Evolutionary conservation across 495 filamentous ascomycete genomes (phyloP).

Genomic region (Elaphomyces granulatus): DNA sequence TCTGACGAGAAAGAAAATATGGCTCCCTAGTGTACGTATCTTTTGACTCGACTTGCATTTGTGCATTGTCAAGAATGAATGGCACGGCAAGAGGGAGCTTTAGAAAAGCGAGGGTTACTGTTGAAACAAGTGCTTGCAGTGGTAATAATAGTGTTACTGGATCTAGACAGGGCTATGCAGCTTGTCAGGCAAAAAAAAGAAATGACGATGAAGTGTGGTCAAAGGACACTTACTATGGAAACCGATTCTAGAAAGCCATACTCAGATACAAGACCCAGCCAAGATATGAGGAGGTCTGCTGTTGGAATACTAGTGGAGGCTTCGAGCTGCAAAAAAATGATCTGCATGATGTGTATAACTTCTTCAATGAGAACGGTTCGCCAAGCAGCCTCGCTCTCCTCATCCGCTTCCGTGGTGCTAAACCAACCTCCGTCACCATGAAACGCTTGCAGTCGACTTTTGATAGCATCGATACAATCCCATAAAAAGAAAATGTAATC

Average conservation of each 20-base stretch:
- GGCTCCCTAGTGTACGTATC: slow-evolving; percentile 4
- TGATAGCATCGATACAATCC: slow-evolving; percentile 31
- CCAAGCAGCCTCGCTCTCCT: slow-evolving; percentile 48
- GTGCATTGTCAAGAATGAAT: slow-evolving; percentile 16
- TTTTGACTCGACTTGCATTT: slow-evolving; percentile 6
- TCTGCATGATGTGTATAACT: slow-evolving; percentile 54
- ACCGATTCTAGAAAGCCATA: slow-evolving; percentile 49
- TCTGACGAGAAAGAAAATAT: slow-evolving; percentile 48
- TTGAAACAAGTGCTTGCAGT: slow-evolving; percentile 51
- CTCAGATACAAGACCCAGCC: slow-evolving; percentile 56
- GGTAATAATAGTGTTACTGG: slow-evolving; percentile 40
- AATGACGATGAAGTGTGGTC: not conserved
- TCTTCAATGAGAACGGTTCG: slow-evolving; percentile 47
- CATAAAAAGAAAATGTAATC: slow-evolving; percentile 18
- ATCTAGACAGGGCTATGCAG: slow-evolving; percentile 27
- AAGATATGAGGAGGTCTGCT: slow-evolving; percentile 44
- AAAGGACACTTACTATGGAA: slow-evolving; percentile 33
- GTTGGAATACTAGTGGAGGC: slow-evolving; percentile 38
- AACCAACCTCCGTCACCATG: slow-evolving; percentile 39
- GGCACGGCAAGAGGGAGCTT: slow-evolving; percentile 40
- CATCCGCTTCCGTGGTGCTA: slow-evolving; percentile 27
- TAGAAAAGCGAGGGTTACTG: slow-evolving; percentile 59
- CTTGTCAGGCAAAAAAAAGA: slow-evolving; percentile 16
- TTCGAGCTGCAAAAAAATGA: slow-evolving; percentile 57
- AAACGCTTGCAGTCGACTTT: slow-evolving; percentile 30